phyloP scores from a whole-genome alignment of 116 monocot species.

The Zostera marina region DNA sequence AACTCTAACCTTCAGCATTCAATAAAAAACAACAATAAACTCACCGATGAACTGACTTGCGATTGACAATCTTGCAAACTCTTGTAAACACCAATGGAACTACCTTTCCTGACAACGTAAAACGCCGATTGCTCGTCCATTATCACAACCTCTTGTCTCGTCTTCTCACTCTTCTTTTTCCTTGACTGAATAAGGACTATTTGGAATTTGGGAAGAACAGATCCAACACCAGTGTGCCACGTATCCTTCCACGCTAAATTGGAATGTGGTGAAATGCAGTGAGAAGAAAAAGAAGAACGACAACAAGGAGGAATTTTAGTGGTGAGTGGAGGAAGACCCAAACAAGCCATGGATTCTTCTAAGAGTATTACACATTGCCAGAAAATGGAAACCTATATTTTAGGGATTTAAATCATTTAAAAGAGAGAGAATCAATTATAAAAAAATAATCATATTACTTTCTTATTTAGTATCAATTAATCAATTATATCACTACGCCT shows the following conservation, averaged over 20 bases:
- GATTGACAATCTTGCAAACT: slow-evolving; percentile 65
- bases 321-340: background rate
- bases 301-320: background rate
- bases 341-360: slow-evolving; percentile 7
- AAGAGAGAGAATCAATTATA: no score
- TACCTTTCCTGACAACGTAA: slow-evolving; percentile 83
- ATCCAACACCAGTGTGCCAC: slow-evolving; percentile 1
- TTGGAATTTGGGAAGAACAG: background rate
- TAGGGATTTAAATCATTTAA: no score
- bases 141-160: background rate
- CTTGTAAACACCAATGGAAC: slow-evolving; percentile 56
- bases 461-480: no score
- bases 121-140: slow-evolving; percentile 38
- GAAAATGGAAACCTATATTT: no score
- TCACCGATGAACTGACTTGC: slow-evolving; percentile 80
- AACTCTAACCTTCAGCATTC: no score
- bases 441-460: no score
- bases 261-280: background rate
- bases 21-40: background rate
- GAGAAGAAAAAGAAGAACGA: background rate
- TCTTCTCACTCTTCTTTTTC: slow-evolving; percentile 4
- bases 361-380: no score
- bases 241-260: slow-evolving; percentile 4
- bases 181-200: slow-evolving; percentile 4
- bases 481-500: no score